phyloP scores from a whole-genome alignment of 1,139 yeast species.

The Geotrichum citri-aurantii region DNA sequence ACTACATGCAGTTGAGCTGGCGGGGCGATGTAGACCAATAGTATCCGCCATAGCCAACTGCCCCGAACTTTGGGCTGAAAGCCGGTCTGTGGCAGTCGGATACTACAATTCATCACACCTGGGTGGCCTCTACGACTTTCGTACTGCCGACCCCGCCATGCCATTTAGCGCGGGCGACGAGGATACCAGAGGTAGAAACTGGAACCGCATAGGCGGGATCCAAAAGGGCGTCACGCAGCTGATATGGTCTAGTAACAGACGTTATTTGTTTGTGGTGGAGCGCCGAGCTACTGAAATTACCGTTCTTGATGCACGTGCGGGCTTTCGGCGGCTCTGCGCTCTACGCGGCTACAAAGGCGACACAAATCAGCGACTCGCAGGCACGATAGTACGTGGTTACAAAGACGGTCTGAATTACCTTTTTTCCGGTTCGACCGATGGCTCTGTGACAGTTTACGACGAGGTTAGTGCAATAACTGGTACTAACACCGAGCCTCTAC shows the following conservation, averaged over 20 bases:
- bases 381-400: constrained; percentile 19
- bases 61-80: constrained; percentile 3
- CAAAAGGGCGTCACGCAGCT: constrained; percentile 31
- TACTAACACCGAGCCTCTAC: constrained; percentile 16
- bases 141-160: not conserved
- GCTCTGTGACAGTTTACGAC: constrained; percentile 27
- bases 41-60: constrained; percentile 17
- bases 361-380: constrained; percentile 30
- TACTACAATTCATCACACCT: constrained; percentile 15
- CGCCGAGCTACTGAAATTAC: constrained; percentile 27
- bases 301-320: constrained; percentile 33
- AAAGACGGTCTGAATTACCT: constrained; percentile 27
- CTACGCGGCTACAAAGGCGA: constrained; percentile 19
- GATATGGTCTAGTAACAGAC: constrained; percentile 30
- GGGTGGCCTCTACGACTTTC: constrained; percentile 7
- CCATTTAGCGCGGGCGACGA: constrained; percentile 16
- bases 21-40: constrained; percentile 8
- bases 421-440: constrained; percentile 27
- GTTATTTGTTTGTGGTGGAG: constrained; percentile 27
- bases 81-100: constrained; percentile 16
- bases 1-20: constrained; percentile 4
- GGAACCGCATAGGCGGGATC: constrained; percentile 12
- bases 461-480: constrained; percentile 30
- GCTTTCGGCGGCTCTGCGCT: constrained; percentile 23
- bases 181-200: constrained; percentile 12